Evolutionary conservation across 192 early-diverging fungal genomes (phyloP), one percentile per base, ranked within the genome.

Genomic region (Jimgerdemannia lactiflua): DNA sequence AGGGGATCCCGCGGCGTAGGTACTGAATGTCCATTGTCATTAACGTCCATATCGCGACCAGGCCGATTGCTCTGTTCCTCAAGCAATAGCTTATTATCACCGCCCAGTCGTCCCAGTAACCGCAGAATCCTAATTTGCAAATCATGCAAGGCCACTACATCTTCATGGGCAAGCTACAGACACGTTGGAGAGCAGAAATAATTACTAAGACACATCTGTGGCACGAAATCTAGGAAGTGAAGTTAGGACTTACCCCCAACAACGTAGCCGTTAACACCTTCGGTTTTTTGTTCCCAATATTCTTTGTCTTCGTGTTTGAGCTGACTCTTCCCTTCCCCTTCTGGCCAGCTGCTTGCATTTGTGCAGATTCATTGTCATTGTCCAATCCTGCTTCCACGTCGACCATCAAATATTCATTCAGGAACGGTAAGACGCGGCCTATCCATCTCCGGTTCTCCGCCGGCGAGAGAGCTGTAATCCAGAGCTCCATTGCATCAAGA

Each of bases 321-420:
- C 49, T 14, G 14, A 14, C 6, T 14, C 14, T 59, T 59, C 14
- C 49, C 14, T 59, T 59, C 14, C 49, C 49, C 14, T 59, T 59
- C 49, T 59, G 6, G 14, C 8, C 14, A 14, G 14, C 49, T 14
- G 14, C 14, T 59, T 59, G 49, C 14, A 59, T 59, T 2, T 14
- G 8, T 14, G 14, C 14, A 59, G 49, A 10, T 59, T 59, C 49
- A 6, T 59, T 14, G 49, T 6, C 49, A 59, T 14, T 59, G 49
- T 59, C 49, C 49, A 59, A 14, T 59, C 6, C 59, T 39, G 49
- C 54, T 18, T 79, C 67, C 3, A 88, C 70, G 39, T 88, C 86
- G 10, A 89, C 78, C 68, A 87, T 74, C n/a, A 93, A 81, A 67
- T 94, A 94, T 20, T 93, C 91, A 65, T 85, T 84, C 4, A 94